Evolutionary conservation across 1,284 basidiomycete species (phyloP).

Genomic region (Uromyces viciae-fabae): DNA sequence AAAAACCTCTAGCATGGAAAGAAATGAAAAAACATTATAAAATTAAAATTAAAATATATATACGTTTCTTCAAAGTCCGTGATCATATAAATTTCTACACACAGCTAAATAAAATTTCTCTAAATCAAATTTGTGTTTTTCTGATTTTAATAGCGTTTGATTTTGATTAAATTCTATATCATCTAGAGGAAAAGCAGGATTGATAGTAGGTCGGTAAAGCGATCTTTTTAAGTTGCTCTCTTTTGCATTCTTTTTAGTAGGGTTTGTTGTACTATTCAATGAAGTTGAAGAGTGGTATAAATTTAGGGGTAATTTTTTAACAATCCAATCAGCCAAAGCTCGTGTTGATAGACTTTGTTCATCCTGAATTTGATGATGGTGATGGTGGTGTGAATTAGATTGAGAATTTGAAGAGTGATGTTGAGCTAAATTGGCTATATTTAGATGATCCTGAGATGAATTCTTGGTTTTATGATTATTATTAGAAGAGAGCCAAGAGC

Average conservation of each 20-base stretch:
- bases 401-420: neutral
- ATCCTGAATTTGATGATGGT: neutral
- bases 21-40: no score
- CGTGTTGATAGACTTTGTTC: neutral
- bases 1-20: no score
- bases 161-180: neutral
- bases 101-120: slow-evolving; percentile 28
- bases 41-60: no score
- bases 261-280: neutral
- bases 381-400: neutral
- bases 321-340: slow-evolving; percentile 26
- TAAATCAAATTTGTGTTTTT: slow-evolving; percentile 8
- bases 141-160: neutral
- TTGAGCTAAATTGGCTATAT: neutral
- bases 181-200: slow-evolving; percentile 30
- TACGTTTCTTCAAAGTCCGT: slow-evolving; percentile 41
- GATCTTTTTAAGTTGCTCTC: no score
- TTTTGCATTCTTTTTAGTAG: neutral
- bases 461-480: no score
- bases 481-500: slow-evolving; percentile 25
- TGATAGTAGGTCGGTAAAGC: neutral
- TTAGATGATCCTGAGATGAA: neutral
- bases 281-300: neutral
- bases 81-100: slow-evolving; percentile 36
- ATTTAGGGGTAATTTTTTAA: slow-evolving; percentile 16